Conservation (phyloP, 441 rosid species). For the Jatropha podagrica region DNA sequence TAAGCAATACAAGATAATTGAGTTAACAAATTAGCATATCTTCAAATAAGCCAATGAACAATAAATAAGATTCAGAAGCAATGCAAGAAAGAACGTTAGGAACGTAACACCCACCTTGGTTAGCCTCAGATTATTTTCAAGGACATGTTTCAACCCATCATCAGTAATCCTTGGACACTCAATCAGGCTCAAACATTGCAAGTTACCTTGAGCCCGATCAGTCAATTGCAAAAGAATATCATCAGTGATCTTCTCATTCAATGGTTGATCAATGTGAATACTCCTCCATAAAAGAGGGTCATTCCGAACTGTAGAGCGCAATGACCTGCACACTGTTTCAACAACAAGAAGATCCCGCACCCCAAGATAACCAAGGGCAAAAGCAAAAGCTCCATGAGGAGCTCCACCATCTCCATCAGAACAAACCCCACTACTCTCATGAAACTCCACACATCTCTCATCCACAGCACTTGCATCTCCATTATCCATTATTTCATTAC, state of each 20-base stretch:
- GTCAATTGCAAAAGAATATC: slow-evolving; percentile 66
- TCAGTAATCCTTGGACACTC: slow-evolving; percentile 77
- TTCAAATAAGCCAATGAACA: background rate
- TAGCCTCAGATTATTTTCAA: slow-evolving; percentile 64
- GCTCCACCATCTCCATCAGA: slow-evolving; percentile 38
- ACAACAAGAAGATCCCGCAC: slow-evolving; percentile 67
- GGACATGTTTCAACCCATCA: slow-evolving; percentile 58
- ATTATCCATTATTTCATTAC: slow-evolving; percentile 26
- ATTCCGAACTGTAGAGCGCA: slow-evolving; percentile 43
- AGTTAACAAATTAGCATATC: background rate
- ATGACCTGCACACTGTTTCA: slow-evolving; percentile 62
- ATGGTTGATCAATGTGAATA: slow-evolving; percentile 68
- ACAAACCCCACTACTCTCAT: slow-evolving; percentile 21
- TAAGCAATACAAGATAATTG: background rate
- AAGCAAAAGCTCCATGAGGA: slow-evolving; percentile 55
- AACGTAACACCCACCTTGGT: slow-evolving; percentile 49
- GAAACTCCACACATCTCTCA: slow-evolving; percentile 17
- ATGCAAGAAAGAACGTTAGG: background rate
- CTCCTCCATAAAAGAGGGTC: slow-evolving; percentile 75
- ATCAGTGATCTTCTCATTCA: slow-evolving; percentile 78
- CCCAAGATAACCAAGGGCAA: slow-evolving; percentile 62
- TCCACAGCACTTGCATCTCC: slow-evolving; percentile 22
- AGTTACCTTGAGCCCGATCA: slow-evolving; percentile 67
- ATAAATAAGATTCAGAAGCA: slow-evolving; percentile 2
- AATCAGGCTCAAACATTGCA: slow-evolving; percentile 79